phyloP scores from a whole-genome alignment of 495 filamentous ascomycete species.

The Aspergillus sparsus region DNA sequence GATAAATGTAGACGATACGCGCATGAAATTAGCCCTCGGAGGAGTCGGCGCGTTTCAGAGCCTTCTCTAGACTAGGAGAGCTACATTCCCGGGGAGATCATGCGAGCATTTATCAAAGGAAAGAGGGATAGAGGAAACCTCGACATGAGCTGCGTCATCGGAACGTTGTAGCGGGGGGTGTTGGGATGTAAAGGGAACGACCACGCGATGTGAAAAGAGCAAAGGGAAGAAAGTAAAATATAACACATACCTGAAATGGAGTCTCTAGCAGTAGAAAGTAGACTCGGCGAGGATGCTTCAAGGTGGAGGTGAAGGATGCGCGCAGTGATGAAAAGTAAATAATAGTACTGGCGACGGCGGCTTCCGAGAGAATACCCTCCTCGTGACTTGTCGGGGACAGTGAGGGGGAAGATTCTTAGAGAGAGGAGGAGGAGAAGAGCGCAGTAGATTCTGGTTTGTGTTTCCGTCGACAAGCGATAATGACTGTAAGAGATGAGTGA shows the following conservation, averaged over 20 bases:
- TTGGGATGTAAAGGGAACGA: not conserved
- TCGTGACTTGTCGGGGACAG: constrained; percentile 9
- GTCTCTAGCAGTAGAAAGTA: not conserved
- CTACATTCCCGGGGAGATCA: constrained; percentile 9
- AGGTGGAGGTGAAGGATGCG: constrained; percentile 1
- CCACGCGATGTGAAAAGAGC: not conserved
- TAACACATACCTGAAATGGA: constrained; percentile 6
- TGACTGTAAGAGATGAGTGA: not conserved
- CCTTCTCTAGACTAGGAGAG: not conserved
- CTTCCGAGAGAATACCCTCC: not conserved
- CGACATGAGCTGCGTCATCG: constrained; percentile 23
- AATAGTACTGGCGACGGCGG: not conserved
- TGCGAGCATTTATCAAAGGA: not conserved
- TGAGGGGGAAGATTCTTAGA: constrained; percentile 7
- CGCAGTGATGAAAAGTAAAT: not conserved
- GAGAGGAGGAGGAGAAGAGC: constrained; percentile 4
- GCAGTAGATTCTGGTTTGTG: not conserved
- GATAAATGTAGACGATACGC: not conserved
- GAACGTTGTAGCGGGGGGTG: constrained; percentile 12
- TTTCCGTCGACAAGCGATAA: not conserved
- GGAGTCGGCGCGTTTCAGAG: not conserved
- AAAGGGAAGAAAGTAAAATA: constrained; percentile 3
- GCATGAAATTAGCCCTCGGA: not conserved
- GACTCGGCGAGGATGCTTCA: not conserved
- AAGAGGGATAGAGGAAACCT: constrained; percentile 4